These are phyloP conservation scores for Coemansia sp. DNA, from an alignment of 192 early-diverging fungal genomes.

Conservation along the genomic window DNA sequence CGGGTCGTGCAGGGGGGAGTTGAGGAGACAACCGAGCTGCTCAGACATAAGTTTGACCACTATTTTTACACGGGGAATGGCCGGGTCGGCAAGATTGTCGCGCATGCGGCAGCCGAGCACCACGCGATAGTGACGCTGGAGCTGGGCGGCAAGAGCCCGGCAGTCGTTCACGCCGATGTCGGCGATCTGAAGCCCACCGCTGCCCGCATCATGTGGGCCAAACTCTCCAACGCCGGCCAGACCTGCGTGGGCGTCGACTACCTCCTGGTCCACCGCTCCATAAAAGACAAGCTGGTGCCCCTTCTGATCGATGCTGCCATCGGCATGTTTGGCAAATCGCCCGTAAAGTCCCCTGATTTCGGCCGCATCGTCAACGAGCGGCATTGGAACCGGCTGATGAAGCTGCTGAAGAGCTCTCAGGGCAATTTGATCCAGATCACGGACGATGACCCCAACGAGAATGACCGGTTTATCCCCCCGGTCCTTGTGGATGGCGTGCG, in stretches of 20 bases:
- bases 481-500: conserved; percentile 76
- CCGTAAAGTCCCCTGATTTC: conserved; percentile 55
- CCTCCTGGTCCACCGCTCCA: conserved; percentile 63
- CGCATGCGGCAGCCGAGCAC: conserved; percentile 78
- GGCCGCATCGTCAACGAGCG: conserved; percentile 69
- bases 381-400: conserved; percentile 68
- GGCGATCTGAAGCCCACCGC: conserved; percentile 63
- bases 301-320: conserved; percentile 51
- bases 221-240: conserved; percentile 86
- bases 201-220: conserved; percentile 76
- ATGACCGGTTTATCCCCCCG: conserved; percentile 74
- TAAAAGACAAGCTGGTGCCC: conserved; percentile 58
- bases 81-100: conserved; percentile 76
- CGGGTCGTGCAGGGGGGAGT: conserved; percentile 75
- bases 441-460: conserved; percentile 52
- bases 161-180: conserved; percentile 63
- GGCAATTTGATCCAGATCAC: conserved; percentile 61
- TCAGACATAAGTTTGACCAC: conserved; percentile 81
- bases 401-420: conserved; percentile 45
- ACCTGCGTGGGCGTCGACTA: conserved; percentile 89
- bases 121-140: conserved; percentile 89
- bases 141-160: conserved; percentile 88
- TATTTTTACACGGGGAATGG: conserved; percentile 92
- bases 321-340: conserved; percentile 55
- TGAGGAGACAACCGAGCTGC: conserved; percentile 68